Evolutionary conservation across 2,329 filamentous ascomycete species (phyloP), one percentile per base, ranked within the genome.

Genomic region (Neonectria faginata): DNA sequence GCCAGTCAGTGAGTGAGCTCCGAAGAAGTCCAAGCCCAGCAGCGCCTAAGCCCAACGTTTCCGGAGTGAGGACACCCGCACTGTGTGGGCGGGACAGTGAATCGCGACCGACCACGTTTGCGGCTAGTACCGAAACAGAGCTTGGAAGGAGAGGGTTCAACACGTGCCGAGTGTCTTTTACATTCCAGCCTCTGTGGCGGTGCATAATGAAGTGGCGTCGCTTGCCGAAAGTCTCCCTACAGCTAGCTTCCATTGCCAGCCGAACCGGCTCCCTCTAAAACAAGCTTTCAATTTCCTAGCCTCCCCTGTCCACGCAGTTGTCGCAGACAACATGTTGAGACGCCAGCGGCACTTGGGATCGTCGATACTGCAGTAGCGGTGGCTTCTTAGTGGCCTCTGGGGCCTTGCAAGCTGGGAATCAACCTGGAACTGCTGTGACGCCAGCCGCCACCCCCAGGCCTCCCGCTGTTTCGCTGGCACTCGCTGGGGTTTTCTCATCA

Each of bases 151-250:
- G 60, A 64, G 25, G 45, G 70, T 36, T 12, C 33, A 36, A 12
- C 12, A 36, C 14, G 33, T 4, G 33, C 33, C 33, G 36, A 39
- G 36, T 2, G 16, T 39, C 14, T 39, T 7, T n/a, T n/a, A 5
- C 12, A 8, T 20, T 39, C 31, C 25, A 64, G 60, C 59, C 16
- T 20, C 27, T 41, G 70, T 73, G 70, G 70, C 70, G 56, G 69
- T 73, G 70, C 62, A 65, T 2, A 9, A 65, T 2, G 6, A n/a
- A 22, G 57, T 31, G 42, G 36, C 14, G 18, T 10, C 11, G 8
- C n/a, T 18, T 6, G 48, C 8, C 4, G 6, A 18, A 41, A 41
- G 2, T 41, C 39, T 39, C 9, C 33, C 45, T 41, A 20, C 10
- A 52, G 27, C 31, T 51, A 29, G 8, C 25, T 25, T 22, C 22